These are phyloP conservation scores for Beauveria varroae DNA, from an alignment of 2,329 filamentous ascomycete genomes.

Conservation along the genomic window DNA sequence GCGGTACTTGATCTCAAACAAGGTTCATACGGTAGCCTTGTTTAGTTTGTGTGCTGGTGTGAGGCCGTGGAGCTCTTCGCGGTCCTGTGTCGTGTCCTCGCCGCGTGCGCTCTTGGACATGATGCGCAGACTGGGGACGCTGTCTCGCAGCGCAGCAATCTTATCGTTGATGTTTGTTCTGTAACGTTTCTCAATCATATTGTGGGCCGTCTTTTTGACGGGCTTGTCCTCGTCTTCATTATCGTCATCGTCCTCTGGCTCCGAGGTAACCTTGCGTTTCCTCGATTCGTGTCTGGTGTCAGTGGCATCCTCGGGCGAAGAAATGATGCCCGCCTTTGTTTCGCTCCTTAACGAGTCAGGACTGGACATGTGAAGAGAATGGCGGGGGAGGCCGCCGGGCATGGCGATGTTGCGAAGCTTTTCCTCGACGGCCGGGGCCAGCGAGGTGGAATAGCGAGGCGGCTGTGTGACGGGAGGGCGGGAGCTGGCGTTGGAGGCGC, in stretches of 20 bases:
- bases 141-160: slow-evolving; percentile 85
- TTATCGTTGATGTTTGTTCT: slow-evolving; percentile 96
- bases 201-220: slow-evolving; percentile 87
- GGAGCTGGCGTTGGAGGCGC: not conserved
- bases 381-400: slow-evolving; percentile 54
- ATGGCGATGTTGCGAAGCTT: slow-evolving; percentile 57
- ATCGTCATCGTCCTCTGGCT: slow-evolving; percentile 31
- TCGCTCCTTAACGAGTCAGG: slow-evolving; percentile 47
- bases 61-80: slow-evolving; percentile 66
- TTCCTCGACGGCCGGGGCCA: slow-evolving; percentile 54
- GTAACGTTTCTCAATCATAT: slow-evolving; percentile 97
- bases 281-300: slow-evolving; percentile 42
- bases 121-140: slow-evolving; percentile 81
- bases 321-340: slow-evolving; percentile 38
- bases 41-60: slow-evolving; percentile 90
- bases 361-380: slow-evolving; percentile 49
- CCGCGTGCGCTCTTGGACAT: slow-evolving; percentile 66
- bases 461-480: not conserved
- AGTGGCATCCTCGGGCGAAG: slow-evolving; percentile 50
- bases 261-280: slow-evolving; percentile 64
- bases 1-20: not conserved
- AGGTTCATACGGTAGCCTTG: slow-evolving; percentile 70
- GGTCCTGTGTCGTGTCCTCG: slow-evolving; percentile 64
- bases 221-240: slow-evolving; percentile 13
- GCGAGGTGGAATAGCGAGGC: slow-evolving; percentile 17